Percentiles rank a stretch among this genome's conserved stretches.
phyloP scores from a whole-genome alignment of 768 basidiomycete species.

The Pisolithus microcarpus region DNA sequence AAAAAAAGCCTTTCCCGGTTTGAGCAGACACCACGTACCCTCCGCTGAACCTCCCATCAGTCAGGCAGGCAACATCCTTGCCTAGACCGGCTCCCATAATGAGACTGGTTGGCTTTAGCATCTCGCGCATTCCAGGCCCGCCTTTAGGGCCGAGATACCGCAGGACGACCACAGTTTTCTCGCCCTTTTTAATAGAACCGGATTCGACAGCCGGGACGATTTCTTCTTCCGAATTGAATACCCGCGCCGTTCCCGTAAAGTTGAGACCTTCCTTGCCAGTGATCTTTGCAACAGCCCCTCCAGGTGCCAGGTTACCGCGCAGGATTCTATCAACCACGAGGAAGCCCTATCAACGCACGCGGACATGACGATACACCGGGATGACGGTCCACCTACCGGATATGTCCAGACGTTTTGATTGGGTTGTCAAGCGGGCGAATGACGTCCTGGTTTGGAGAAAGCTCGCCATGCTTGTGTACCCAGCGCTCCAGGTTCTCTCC shows the following conservation, averaged over 20 bases:
- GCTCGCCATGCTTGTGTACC: conserved; percentile 72
- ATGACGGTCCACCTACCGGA: conserved; percentile 47
- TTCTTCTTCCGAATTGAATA: conserved; percentile 86
- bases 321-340: conserved; percentile 53
- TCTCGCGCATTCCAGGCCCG: conserved; percentile 99
- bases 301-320: conserved; percentile 87
- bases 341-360: conserved; percentile 3
- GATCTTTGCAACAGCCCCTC: conserved; percentile 94
- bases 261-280: conserved; percentile 90
- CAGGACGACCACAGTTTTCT: conserved; percentile 94
- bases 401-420: conserved; percentile 84
- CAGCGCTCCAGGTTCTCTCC: conserved; percentile 91
- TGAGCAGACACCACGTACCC: conserved; percentile 53
- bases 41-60: conserved; percentile 97
- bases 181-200: conserved; percentile 84
- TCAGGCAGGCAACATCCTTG: conserved; percentile 91
- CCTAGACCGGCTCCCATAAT: conserved; percentile 99
- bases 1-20: conserved; percentile 6
- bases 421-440: conserved; percentile 83
- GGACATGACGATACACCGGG: background rate
- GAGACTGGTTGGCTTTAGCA: conserved; percentile 95
- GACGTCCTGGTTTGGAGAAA: conserved; percentile 70
- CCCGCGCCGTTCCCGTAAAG: conserved; percentile 87
- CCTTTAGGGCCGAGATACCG: conserved; percentile 96
- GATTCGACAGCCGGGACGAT: conserved; percentile 84